Base-by-base conservation (phyloP, 2,329 filamentous ascomycete species). In the Neocatenulostroma microsporum region DNA sequence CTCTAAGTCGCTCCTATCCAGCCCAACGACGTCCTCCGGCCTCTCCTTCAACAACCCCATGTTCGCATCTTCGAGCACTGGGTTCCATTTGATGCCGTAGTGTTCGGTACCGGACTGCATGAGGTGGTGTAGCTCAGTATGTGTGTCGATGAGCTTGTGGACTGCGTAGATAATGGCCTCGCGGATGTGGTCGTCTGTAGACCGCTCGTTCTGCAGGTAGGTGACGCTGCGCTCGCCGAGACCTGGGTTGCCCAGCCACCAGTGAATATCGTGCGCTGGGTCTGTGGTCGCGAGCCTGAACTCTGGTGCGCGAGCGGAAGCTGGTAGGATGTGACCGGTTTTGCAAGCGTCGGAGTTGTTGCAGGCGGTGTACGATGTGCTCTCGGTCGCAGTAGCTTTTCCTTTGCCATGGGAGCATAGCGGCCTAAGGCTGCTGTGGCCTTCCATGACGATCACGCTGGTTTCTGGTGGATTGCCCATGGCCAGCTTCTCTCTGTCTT, bases 341-440 rank as follows among this genome's bases (percentile, higher is more conserved):
- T 7, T 34, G n/a, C n/a, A n/a, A n/a, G n/a, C 8, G 31, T 18
- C 8, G 8, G 5, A 12, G 12, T 8, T 9, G 26, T 10, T 21
- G 13, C 35, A 37, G 19, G 6, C 6, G 14, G 35, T 23, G 21
- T 21, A 37, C 6, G 12, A 15, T 5, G 3, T 24, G 9, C 7
- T 15, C 19, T 24, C 26, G n/a, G 18, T 37, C 12, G 18, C 15
- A 12, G 21, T 20, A 7, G 13, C 24, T 21, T 39, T 39, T 29
- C 36, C 30, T 29, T 39, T 39, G 18, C n/a, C 17, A 18, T 39
- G 36, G 17, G 7, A 15, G 35, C 28, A 37, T 8, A 9, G 9
- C 13, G 35, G 35, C 18, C 12, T 13, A 5, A 37, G 26, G 13
- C 20, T 7, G 35, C 9, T 23, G 26, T 4, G 4, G 11, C 35